Base-by-base conservation (phyloP, 176 grass and related monocot species). In the Thalia dealbata region DNA sequence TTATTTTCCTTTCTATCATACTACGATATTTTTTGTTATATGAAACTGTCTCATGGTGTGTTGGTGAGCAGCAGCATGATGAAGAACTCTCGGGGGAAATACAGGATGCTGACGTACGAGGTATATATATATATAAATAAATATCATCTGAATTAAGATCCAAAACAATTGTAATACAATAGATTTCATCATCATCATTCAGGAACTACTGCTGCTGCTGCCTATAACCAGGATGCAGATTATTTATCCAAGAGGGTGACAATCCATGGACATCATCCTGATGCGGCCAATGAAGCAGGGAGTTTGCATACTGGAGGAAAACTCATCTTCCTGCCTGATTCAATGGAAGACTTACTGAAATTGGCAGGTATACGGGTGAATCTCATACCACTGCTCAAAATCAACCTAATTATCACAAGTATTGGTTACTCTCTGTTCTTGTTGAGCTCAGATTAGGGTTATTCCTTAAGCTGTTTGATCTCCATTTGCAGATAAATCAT, bases 261-360 rank as follows among this genome's bases (percentile, higher is more conserved):
- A 15, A 67, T 77, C 23, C 75, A 77, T 38, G 75, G 60, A 21
- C 42, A 67, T 38, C 75, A 52, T 18, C 75, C 60, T 13, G 28
- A 54, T 35, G 60, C 9, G 32, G 10, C 43, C 52, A 3, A 38
- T 11, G 50, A 54, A 52, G 48, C 3, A 54, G 18, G 38, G 35
- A 27, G 3, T 7, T 42, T 8, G 45, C 45, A 48, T 41, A 1
- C 23, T 3, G n/a, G 23, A 75, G 75, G 62, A 6, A 77, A 67
- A 48, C 44, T 77, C 27, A 54, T 67, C 22, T 67, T 66, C 23
- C 75, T 77, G 14, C 62, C 75, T 54, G 75, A 77, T 67, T 77
- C 75, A 52, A 77, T 77, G 23, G 75, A 77, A 52, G 62, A 67
- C 2, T 44, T 77, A 29, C 44, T 67, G 16, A 55, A 67, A 41